Percentiles rank a stretch among this genome's conserved stretches.
Evolutionary conservation across 2,329 filamentous ascomycete genomes (phyloP).

Genomic region (Cordyceps cicadae): DNA sequence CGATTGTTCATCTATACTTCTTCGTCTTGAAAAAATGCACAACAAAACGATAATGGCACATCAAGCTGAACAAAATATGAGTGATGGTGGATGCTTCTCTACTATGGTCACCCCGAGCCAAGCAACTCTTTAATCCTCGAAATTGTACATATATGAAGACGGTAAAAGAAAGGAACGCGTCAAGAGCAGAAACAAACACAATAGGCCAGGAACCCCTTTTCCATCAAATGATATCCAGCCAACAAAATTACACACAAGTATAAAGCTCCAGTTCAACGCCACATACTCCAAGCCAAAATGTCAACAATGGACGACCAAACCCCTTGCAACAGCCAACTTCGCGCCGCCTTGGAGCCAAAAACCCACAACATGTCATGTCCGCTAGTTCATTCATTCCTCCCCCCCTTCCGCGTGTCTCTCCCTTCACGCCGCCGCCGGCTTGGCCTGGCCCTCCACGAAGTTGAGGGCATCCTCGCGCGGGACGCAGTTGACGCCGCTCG

Average conservation of each 20-base stretch:
- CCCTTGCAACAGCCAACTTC: no score
- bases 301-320: not conserved
- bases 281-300: conserved; percentile 3
- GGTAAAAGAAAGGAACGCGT: not conserved
- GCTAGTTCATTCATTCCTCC: not conserved
- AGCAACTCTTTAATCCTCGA: no score
- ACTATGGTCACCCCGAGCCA: no score
- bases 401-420: not conserved
- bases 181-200: not conserved
- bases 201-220: not conserved
- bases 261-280: conserved; percentile 2
- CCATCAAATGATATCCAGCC: conserved; percentile 1
- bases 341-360: no score
- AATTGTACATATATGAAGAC: not conserved
- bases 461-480: conserved; percentile 77
- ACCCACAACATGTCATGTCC: no score
- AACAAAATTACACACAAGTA: not conserved
- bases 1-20: not conserved
- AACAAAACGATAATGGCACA: not conserved
- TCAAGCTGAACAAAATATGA: not conserved
- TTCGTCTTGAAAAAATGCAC: not conserved
- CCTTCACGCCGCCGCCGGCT: conserved; percentile 20
- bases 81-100: no score
- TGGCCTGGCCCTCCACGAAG: conserved; percentile 80
- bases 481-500: conserved; percentile 87